Percentiles rank a stretch among this genome's conserved stretches.
phyloP scores from a whole-genome alignment of 2,329 filamentous ascomycete genomes.

The Gyromitra esculenta region DNA sequence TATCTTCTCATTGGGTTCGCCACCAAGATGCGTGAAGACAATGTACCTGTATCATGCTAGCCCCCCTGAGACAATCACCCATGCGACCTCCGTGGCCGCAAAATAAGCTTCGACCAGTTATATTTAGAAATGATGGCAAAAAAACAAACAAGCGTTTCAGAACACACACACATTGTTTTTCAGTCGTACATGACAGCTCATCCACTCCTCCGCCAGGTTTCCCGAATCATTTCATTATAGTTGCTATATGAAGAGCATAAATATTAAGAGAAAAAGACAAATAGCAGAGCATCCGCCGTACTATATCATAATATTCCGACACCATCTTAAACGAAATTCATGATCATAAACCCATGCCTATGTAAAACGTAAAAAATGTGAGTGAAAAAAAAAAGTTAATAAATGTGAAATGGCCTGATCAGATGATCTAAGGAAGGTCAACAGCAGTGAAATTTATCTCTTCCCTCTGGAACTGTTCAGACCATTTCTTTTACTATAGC shows the following conservation, averaged over 20 bases:
- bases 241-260: conserved; percentile 5
- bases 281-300: conserved; percentile 5
- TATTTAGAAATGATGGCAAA: conserved; percentile 29
- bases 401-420: neutral
- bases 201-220: conserved; percentile 7
- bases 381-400: conserved; percentile 18
- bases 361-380: conserved; percentile 32
- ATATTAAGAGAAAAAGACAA: conserved; percentile 1
- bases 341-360: conserved; percentile 35
- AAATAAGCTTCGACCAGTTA: conserved; percentile 42
- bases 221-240: conserved; percentile 20
- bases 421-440: neutral
- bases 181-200: conserved; percentile 39
- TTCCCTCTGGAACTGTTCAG: conserved; percentile 2
- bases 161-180: conserved; percentile 39
- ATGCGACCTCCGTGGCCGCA: conserved; percentile 22
- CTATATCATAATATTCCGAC: conserved; percentile 10
- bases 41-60: conserved; percentile 3
- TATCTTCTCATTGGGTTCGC: conserved; percentile 1
- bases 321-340: conserved; percentile 7
- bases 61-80: conserved; percentile 21
- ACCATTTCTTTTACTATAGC: conserved; percentile 34
- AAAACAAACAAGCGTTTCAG: conserved; percentile 39
- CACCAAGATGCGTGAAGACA: conserved; percentile 9
- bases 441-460: neutral